phyloP scores from a whole-genome alignment of 1,284 basidiomycete genomes.

The Austroboletus novae-zelandiae region DNA sequence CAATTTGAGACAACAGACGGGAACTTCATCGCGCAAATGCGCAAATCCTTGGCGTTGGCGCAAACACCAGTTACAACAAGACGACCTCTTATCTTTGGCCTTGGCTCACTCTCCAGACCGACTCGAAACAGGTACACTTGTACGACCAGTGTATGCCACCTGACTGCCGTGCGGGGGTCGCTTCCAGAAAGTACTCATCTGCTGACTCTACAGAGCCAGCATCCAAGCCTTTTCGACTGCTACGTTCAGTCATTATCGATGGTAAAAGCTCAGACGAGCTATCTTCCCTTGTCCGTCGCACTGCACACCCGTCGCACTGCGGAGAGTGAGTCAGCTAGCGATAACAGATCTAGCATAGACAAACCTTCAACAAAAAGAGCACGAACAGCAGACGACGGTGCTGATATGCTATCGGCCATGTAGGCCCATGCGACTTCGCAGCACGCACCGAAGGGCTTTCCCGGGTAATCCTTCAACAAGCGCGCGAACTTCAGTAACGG shows the following conservation, averaged over 20 bases:
- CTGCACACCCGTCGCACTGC: too few species aligned
- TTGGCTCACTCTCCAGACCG: slow-evolving; percentile 3
- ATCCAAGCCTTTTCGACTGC: slow-evolving; percentile 12
- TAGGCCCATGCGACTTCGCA: too few species aligned
- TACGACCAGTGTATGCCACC: too few species aligned
- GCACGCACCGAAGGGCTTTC: too few species aligned
- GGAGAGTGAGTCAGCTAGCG: too few species aligned
- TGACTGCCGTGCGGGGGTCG: too few species aligned
- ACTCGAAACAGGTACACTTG: background rate
- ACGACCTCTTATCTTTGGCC: background rate
- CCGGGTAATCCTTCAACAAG: too few species aligned
- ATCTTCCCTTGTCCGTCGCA: slow-evolving; percentile 3
- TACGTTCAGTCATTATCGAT: slow-evolving; percentile 11
- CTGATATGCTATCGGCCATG: slow-evolving; percentile 1
- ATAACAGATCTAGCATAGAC: too few species aligned
- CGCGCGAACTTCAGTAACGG: too few species aligned
- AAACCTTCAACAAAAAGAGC: background rate
- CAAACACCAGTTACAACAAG: too few species aligned
- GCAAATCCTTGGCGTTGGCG: too few species aligned
- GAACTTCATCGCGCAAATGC: slow-evolving; percentile 19
- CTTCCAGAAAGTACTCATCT: slow-evolving; percentile 14
- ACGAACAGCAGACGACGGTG: slow-evolving; percentile 22
- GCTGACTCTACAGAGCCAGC: slow-evolving; percentile 25
- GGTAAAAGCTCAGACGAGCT: slow-evolving; percentile 4
- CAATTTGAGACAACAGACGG: slow-evolving; percentile 34